Conservation (phyloP, 2,329 filamentous ascomycete species). For the Talaromyces pinophilus region DNA sequence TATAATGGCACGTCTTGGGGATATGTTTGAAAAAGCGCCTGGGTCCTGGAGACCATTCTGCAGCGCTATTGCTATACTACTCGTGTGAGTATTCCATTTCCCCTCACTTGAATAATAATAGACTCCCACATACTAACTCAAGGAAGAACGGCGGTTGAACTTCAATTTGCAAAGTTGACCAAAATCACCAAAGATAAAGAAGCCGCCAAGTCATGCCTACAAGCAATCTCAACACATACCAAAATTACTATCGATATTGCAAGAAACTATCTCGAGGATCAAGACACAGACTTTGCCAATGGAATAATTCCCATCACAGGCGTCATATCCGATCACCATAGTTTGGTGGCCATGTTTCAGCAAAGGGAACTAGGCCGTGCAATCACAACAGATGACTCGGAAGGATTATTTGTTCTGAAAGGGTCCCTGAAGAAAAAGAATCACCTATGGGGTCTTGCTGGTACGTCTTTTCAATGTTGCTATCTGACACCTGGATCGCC, state of each 20-base stretch:
- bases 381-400: not conserved
- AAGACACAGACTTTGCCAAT: not conserved
- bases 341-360: not conserved
- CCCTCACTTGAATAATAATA: not conserved
- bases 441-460: slow-evolving; percentile 13
- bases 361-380: not conserved
- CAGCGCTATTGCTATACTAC: slow-evolving; percentile 13
- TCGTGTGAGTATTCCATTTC: not conserved
- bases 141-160: not conserved
- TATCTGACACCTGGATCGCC: not conserved
- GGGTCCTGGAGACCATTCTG: slow-evolving; percentile 21
- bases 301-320: slow-evolving; percentile 11
- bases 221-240: not conserved
- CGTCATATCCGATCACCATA: slow-evolving; percentile 13
- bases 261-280: slow-evolving; percentile 13
- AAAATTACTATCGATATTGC: slow-evolving; percentile 13
- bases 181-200: not conserved
- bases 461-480: not conserved
- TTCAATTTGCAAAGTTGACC: not conserved
- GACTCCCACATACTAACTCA: not conserved
- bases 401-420: not conserved
- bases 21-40: slow-evolving; percentile 13
- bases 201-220: not conserved
- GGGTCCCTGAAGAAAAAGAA: not conserved
- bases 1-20: not conserved